These are phyloP conservation scores for Neofusicoccum cordaticola DNA, from an alignment of 2,329 filamentous ascomycete genomes.

Conservation along the genomic window DNA sequence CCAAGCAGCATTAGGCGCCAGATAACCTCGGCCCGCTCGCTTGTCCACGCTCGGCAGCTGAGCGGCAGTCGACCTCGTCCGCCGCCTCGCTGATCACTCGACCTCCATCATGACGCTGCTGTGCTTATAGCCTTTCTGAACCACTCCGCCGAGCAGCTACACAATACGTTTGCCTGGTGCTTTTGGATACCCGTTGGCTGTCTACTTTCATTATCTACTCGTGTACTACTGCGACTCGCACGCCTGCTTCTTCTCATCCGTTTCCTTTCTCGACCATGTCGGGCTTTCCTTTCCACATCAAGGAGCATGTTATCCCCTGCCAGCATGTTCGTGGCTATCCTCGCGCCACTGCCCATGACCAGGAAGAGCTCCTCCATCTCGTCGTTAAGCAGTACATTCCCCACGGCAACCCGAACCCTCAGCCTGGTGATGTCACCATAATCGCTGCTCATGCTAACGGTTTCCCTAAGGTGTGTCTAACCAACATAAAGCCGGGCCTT, in stretches of 20 bases:
- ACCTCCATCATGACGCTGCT: background rate
- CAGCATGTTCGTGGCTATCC: conserved; percentile 83
- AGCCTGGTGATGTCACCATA: conserved; percentile 77
- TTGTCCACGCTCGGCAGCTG: background rate
- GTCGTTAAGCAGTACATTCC: conserved; percentile 88
- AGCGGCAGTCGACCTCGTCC: conserved; percentile 16
- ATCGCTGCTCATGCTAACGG: conserved; percentile 87
- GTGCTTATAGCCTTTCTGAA: background rate
- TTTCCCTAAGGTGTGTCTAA: conserved; percentile 70
- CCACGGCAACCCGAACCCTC: conserved; percentile 63
- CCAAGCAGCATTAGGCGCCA: background rate
- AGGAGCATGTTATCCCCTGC: conserved; percentile 68
- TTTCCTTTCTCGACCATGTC: conserved; percentile 49
- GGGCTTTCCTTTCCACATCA: conserved; percentile 58
- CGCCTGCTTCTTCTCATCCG: background rate
- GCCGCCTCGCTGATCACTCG: conserved; percentile 22
- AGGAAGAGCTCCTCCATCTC: conserved; percentile 72
- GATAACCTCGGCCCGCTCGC: conserved; percentile 21
- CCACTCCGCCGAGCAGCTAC: background rate
- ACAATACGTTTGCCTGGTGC: background rate
- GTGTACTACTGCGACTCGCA: background rate
- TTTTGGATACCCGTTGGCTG: background rate
- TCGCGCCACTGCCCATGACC: conserved; percentile 65
- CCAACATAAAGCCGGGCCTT: background rate
- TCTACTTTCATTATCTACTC: background rate